Base-by-base conservation (phyloP, 805 yeast species). In the Saccharomycopsis malanga region DNA sequence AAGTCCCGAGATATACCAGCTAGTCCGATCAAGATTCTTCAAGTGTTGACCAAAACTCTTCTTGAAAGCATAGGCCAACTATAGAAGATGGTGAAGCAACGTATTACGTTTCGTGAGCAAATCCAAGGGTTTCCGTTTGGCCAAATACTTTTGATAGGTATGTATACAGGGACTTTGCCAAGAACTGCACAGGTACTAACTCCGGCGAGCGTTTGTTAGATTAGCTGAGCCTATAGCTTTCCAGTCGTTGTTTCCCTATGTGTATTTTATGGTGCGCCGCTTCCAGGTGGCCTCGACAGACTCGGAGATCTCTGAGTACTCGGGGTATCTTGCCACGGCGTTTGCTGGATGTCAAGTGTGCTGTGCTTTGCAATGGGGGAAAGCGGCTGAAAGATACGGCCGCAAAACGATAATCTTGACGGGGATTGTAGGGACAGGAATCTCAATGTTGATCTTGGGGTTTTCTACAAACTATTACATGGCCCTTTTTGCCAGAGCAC, bases 141-240 rank as follows among this genome's bases (percentile, higher is more conserved):
- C 56, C 83, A 79, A 55, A 54, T 68, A 37, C 45, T 56, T 3
- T 67, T 69, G 9, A 56, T 70, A 6, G 64, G 50, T 46, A 42
- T n/a, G 50, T 46, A 25, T 18, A 39, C 14, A 24, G 6, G 20
- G 35, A 21, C 4, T 24, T 6, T 24, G 7, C 22, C 34, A 39
- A 39, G 12, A 10, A 21, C 15, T 9, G 9, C 18, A 23, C 32
- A 39, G n/a, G 18, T 27, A 39, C 7, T n/a, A 24, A 7, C n/a
- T 21, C 21, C 23, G n/a, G 18, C 15, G 17, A 48, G 51, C 69
- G 20, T 50, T 72, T 23, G 73, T 79, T 44, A 63, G 84, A 46
- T 74, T 78, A 51, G 70, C 79, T 9, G 84, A 79, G 57, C 84
- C 85, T 1, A 68, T 79, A 18, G 76, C 83, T 2, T 79, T 78